Evolutionary conservation across 495 filamentous ascomycete genomes (phyloP), one percentile per base, ranked within the genome.

Genomic region (Apiosordaria backusii): DNA sequence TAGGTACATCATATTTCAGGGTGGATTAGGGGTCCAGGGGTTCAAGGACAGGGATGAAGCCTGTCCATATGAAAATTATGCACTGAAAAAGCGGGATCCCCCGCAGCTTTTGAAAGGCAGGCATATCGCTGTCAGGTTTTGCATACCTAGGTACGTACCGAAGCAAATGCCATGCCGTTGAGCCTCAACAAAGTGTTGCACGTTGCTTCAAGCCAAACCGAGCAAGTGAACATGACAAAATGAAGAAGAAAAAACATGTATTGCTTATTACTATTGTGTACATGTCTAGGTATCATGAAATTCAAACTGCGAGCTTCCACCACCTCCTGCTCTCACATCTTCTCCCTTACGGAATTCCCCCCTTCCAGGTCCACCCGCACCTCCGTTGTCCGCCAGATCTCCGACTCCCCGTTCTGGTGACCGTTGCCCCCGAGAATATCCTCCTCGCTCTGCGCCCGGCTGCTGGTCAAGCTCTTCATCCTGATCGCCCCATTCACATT

Each of bases 331-430:
- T 45, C 35, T 45, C 35, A 45, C 9, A 45, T 13, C 35, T 45
- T 45, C 10, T 45, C 35, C 35, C 35, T 45, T 45, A 45, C 35
- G 9, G 35, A 45, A 13, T 45, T 45, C 9, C 35, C 35, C 35
- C 35, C 35, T 45, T 68, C 67, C 62, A 58, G 52, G 26, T 65
- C 58, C 24, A 69, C 50, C 13, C 53, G 53, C 19, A 67, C 57
- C 64, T 70, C 68, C 23, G 64, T 70, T 15, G 68, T 70, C 57
- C 68, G 35, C 68, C 68, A 70, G 24, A 70, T 70, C 23, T 61
- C 61, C 13, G 21, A 7, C 27, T 61, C 57, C n/a, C 18, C 24
- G 18, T 35, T 27, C 15, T 10, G 9, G 23, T 0, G 16, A 6
- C 25, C 23, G 16, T 18, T 18, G 13, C 3, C 0, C 2, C 50